These are phyloP conservation scores for Aspergillus hiratsukae DNA, from an alignment of 2,329 filamentous ascomycete genomes.

Conservation along the genomic window DNA sequence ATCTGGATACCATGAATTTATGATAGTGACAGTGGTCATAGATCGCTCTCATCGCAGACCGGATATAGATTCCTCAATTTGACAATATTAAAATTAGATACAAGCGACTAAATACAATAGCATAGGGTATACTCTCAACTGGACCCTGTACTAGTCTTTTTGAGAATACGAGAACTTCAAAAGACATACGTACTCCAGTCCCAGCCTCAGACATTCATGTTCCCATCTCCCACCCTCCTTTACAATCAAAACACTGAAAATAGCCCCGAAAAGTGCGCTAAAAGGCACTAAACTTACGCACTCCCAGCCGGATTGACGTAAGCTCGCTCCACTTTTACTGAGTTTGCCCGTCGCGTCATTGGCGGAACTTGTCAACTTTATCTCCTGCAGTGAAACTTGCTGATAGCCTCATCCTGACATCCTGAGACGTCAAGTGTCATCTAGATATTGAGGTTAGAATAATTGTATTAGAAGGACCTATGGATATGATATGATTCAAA, in stretches of 20 bases:
- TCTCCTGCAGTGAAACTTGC: not conserved
- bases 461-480: too few species aligned
- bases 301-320: slow-evolving; percentile 16
- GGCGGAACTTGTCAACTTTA: not conserved
- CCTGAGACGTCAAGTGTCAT: not conserved
- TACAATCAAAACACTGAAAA: not conserved
- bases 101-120: too few species aligned
- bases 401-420: not conserved
- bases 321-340: slow-evolving; percentile 12
- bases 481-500: not conserved
- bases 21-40: not conserved
- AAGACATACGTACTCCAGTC: not conserved
- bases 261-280: not conserved
- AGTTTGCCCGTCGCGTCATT: slow-evolving; percentile 5
- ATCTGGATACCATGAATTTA: not conserved
- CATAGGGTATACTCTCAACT: not conserved
- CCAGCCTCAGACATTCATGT: not conserved
- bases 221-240: not conserved
- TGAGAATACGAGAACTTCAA: not conserved
- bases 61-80: not conserved
- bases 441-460: too few species aligned
- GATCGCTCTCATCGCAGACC: not conserved
- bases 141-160: not conserved
- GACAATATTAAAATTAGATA: not conserved
- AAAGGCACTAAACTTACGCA: not conserved